A percentile compares a stretch with the other conserved stretches of the same genome.
These are phyloP conservation scores for Sugiyamaella japonica DNA, from an alignment of 1,139 yeast genomes.

Conservation along the genomic window DNA sequence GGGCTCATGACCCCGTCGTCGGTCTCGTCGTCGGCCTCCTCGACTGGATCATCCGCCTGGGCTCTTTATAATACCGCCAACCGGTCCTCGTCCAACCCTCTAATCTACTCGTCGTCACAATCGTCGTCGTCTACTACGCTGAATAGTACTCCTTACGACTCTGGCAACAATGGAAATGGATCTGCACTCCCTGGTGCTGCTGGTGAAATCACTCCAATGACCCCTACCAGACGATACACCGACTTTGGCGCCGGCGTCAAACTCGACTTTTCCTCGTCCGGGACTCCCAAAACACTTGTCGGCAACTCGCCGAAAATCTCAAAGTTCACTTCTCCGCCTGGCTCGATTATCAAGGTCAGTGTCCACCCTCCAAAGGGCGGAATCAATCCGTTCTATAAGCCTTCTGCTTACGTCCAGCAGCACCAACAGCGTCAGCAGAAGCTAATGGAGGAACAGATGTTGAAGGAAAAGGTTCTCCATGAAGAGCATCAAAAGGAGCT, in stretches of 20 bases:
- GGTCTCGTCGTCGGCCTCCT: slow-evolving; percentile 5
- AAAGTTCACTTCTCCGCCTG: slow-evolving; percentile 17
- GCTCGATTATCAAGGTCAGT: slow-evolving; percentile 11
- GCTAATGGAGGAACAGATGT: neutral
- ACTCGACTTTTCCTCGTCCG: slow-evolving; percentile 22
- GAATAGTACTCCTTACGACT: no score
- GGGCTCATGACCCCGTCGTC: slow-evolving; percentile 15
- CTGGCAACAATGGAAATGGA: neutral
- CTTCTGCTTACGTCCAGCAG: slow-evolving; percentile 35
- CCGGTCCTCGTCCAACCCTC: neutral
- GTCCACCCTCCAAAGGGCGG: slow-evolving; percentile 25
- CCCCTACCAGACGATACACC: slow-evolving; percentile 21
- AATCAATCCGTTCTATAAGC: slow-evolving; percentile 41
- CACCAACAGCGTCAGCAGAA: neutral
- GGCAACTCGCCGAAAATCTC: slow-evolving; percentile 14
- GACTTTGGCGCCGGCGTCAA: slow-evolving; percentile 25
- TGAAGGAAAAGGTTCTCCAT: no score
- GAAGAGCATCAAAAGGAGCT: no score
- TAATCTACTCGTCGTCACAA: neutral
- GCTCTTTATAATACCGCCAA: slow-evolving; percentile 11
- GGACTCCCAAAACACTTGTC: neutral
- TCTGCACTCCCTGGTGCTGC: neutral
- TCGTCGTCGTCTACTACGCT: neutral
- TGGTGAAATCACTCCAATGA: slow-evolving; percentile 21
- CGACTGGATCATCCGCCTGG: slow-evolving; percentile 10